phyloP scores from a whole-genome alignment of 2,329 filamentous ascomycete genomes.

The Eutypella sp. region DNA sequence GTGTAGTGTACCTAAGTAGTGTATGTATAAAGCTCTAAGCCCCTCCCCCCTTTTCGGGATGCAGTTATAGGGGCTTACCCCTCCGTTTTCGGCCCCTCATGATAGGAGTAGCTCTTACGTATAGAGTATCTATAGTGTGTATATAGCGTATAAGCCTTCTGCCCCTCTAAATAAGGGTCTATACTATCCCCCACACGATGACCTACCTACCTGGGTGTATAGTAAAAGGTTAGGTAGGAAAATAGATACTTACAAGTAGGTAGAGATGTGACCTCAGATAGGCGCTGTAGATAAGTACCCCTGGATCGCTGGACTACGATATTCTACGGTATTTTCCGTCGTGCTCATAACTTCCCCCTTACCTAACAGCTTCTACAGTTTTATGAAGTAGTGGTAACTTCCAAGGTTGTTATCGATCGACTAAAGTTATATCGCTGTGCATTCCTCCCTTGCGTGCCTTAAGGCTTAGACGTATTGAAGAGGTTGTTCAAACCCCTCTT shows the following conservation, averaged over 20 bases:
- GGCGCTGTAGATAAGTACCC: too few species aligned
- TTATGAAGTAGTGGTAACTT: not conserved
- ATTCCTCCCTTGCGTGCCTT: too few species aligned
- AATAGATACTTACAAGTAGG: not conserved
- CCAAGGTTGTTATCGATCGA: not conserved
- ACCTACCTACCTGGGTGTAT: not conserved
- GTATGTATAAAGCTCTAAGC: too few species aligned
- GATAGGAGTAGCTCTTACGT: not conserved
- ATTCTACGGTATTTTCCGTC: too few species aligned
- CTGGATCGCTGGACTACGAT: too few species aligned
- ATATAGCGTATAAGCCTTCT: too few species aligned
- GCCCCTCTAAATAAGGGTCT: constrained; percentile 1
- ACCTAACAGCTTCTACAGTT: too few species aligned
- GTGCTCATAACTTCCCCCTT: too few species aligned
- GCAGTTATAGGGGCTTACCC: not conserved
- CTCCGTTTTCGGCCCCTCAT: not conserved
- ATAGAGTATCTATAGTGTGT: not conserved
- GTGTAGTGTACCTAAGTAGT: too few species aligned
- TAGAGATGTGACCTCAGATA: too few species aligned
- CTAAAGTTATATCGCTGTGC: not conserved
- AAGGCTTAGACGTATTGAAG: too few species aligned
- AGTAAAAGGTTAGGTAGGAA: not conserved
- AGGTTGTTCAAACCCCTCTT: not conserved
- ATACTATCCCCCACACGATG: not conserved
- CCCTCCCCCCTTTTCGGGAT: too few species aligned